A percentile compares a stretch with the other conserved stretches of the same genome.
Evolutionary conservation across 495 filamentous ascomycete genomes (phyloP).

Genomic region (Neurospora sp.): DNA sequence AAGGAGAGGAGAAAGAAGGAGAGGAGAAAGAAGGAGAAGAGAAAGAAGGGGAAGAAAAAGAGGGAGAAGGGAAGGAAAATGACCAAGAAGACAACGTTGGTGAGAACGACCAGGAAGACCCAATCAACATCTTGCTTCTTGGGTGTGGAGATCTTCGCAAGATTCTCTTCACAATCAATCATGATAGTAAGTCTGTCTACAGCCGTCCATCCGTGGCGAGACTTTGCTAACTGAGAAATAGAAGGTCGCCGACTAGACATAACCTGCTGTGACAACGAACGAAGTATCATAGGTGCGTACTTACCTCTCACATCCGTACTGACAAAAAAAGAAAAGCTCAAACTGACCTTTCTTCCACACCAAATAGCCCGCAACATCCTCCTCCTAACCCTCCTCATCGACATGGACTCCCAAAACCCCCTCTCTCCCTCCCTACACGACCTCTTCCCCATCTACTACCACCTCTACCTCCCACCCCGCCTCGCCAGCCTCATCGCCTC

Average conservation of each 20-base stretch:
- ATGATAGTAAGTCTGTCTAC: conserved; percentile 3
- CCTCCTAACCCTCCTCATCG: conserved; percentile 19
- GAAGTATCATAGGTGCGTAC: conserved; percentile 16
- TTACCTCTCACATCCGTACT: background rate
- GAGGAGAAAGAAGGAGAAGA: background rate
- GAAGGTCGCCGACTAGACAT: conserved; percentile 18
- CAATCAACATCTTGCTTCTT: conserved; percentile 23
- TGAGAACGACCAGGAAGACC: background rate
- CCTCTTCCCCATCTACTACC: conserved; percentile 20
- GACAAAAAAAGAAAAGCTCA: no score
- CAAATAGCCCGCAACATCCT: conserved; percentile 20
- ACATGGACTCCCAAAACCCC: background rate
- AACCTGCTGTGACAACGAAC: conserved; percentile 21
- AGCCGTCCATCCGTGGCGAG: background rate
- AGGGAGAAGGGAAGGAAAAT: background rate
- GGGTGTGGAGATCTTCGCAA: conserved; percentile 24
- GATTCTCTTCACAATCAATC: conserved; percentile 22
- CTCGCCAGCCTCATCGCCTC: conserved; percentile 8
- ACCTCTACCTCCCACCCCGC: conserved; percentile 10
- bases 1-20: background rate
- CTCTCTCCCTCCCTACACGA: background rate
- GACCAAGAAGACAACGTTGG: background rate
- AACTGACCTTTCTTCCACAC: background rate
- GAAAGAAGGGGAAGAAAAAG: background rate
- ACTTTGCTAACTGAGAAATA: background rate